Evolutionary conservation across 345 rosid species (phyloP), one percentile per base, ranked within the genome.

Genomic region (Eucalyptus tenuipes): DNA sequence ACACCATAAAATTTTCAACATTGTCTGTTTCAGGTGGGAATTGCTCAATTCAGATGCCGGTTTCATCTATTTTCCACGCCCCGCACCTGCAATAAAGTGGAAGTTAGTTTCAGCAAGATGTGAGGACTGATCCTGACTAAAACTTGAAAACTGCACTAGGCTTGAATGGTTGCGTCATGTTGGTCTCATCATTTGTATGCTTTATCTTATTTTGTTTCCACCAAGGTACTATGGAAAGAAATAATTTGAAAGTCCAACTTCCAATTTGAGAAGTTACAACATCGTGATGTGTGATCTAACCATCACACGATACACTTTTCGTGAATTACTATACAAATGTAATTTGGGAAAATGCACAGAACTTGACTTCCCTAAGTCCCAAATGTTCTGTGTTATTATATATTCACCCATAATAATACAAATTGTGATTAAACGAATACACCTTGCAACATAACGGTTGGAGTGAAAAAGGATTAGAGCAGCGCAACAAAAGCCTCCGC

Each of bases 21-120:
- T 29, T 40, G 31, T 86, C 20, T 47, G 11, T 31, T 4, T 61
- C 64, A 92, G 92, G 91, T 91, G 93, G 95, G 91, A 92, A 42
- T 87, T 91, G 17, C 20, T 87, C 27, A 92, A 87, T 89, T 93
- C 93, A 10, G 87, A 92, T 44, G 93, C 89, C 37, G 53, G 57
- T 8, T 87, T 87, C 20, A 47, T 66, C 18, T 66, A 31, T 90
- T 90, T 91, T 52, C 45, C 95, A 6, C 89, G 90, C 91, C 92
- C 85, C 24, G 37, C 13, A 4, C 96, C 93, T 3, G 88, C 45
- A 94, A 92, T 14, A 66, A 66, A 66, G 79, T 31, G 40, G 90
- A 92, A 86, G 37, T 92, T 80, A 10, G 87, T 44, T 57, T 92
- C 75, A 87, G 82, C 82, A 85, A 88, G 86, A 80, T 91, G 55